Conservation (phyloP, 176 grass and related monocot species). For the Raddia guianensis region DNA sequence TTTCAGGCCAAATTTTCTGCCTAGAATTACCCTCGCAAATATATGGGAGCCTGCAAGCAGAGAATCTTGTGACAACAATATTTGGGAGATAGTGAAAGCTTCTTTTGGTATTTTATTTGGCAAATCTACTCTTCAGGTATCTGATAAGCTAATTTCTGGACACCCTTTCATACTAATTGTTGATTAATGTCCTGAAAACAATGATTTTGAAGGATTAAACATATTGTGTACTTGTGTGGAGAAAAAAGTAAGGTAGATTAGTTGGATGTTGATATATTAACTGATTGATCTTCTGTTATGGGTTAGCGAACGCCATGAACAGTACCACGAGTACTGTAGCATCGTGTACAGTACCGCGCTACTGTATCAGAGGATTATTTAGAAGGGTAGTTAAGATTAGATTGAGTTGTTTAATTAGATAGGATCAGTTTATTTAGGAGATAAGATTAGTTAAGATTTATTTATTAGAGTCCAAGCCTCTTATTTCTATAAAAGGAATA, state of each 20-base stretch:
- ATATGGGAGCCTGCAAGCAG: conserved; percentile 93
- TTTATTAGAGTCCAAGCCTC: too few relatives aligned
- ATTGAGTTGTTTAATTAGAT: too few relatives aligned
- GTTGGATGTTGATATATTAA: not conserved
- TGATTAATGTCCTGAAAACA: not conserved
- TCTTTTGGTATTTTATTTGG: conserved; percentile 73
- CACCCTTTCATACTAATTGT: conserved; percentile 14
- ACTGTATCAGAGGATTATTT: too few relatives aligned
- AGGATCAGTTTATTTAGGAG: too few relatives aligned
- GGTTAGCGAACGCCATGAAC: too few relatives aligned
- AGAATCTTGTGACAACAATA: conserved; percentile 71
- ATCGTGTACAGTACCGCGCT: too few relatives aligned
- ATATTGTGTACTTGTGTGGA: not conserved
- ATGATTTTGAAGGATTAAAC: not conserved
- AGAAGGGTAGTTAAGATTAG: too few relatives aligned
- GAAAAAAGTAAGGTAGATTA: not conserved
- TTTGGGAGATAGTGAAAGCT: conserved; percentile 83
- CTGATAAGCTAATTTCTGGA: conserved; percentile 16
- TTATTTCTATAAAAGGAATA: too few relatives aligned
- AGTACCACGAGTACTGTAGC: too few relatives aligned
- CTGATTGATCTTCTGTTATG: not conserved
- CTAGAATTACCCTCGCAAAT: conserved; percentile 89
- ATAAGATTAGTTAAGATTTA: too few relatives aligned
- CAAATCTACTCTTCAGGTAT: conserved; percentile 86
- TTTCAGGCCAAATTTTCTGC: conserved; percentile 80